A percentile compares a stretch with the other conserved stretches of the same genome.
These are phyloP conservation scores for Physaria fendleri DNA, from an alignment of 345 rosid genomes.

Conservation along the genomic window DNA sequence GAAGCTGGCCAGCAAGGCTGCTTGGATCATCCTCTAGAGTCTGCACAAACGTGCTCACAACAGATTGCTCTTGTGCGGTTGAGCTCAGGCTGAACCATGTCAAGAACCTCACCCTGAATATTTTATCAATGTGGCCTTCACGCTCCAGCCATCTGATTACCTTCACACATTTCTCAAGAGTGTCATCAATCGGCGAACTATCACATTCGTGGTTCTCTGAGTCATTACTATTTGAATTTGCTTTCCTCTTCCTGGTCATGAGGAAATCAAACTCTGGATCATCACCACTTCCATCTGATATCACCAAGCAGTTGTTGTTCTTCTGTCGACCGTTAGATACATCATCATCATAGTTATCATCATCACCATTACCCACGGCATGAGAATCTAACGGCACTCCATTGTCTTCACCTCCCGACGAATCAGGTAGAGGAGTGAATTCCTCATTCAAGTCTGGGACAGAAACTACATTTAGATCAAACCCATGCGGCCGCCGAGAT, in stretches of 20 bases:
- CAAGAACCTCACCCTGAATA: constrained; percentile 76
- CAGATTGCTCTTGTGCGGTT: constrained; percentile 73
- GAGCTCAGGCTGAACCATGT: constrained; percentile 97
- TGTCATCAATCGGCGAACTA: constrained; percentile 77
- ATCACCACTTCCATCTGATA: constrained; percentile 55
- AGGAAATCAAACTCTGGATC: constrained; percentile 59
- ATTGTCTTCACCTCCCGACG: constrained; percentile 79
- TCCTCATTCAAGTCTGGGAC: constrained; percentile 95
- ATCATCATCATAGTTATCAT: constrained; percentile 58
- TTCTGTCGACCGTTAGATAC: constrained; percentile 61
- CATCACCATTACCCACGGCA: constrained; percentile 43
- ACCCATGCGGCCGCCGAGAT: constrained; percentile 41
- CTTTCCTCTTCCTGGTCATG: constrained; percentile 60
- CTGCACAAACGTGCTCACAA: constrained; percentile 82
- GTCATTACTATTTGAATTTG: constrained; percentile 34
- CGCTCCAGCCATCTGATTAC: constrained; percentile 77
- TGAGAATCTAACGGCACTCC: constrained; percentile 55
- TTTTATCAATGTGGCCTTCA: constrained; percentile 55
- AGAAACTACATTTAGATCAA: constrained; percentile 89
- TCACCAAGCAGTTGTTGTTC: constrained; percentile 33
- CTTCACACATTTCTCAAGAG: constrained; percentile 82
- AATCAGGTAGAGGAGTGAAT: constrained; percentile 69
- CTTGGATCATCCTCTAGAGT: constrained; percentile 75
- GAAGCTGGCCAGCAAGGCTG: constrained; percentile 91
- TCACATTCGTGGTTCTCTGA: constrained; percentile 78